Evolutionary conservation across 2,329 filamentous ascomycete species (phyloP).

Genomic region (Beauveria asiatica): DNA sequence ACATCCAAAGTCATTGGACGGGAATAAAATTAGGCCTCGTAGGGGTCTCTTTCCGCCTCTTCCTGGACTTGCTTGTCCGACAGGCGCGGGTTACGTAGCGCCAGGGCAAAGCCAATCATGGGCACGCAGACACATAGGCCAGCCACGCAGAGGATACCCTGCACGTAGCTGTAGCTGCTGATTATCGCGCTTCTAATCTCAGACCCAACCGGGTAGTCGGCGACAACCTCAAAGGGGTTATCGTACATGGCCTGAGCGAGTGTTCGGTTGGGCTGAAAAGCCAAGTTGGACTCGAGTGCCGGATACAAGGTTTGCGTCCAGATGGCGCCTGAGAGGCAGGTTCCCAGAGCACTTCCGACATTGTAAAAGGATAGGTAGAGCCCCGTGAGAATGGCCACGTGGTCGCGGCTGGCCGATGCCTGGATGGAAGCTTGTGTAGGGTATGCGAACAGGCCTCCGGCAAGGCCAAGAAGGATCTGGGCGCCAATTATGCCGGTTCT

Average conservation of each 20-base stretch:
- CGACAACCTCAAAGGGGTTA: conserved; percentile 26
- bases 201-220: conserved; percentile 32
- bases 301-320: conserved; percentile 33
- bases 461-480: conserved; percentile 48
- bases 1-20: neutral
- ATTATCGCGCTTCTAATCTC: conserved; percentile 36
- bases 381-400: conserved; percentile 30
- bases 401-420: conserved; percentile 27
- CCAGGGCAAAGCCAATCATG: conserved; percentile 35
- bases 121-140: conserved; percentile 39
- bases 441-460: conserved; percentile 47
- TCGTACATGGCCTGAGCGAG: conserved; percentile 29
- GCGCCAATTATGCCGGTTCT: conserved; percentile 45
- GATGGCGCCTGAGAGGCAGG: conserved; percentile 31
- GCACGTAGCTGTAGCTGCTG: conserved; percentile 34
- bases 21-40: neutral
- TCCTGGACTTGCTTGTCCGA: conserved; percentile 32
- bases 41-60: conserved; percentile 12
- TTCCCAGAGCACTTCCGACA: conserved; percentile 33
- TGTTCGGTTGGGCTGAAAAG: conserved; percentile 26
- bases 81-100: conserved; percentile 34
- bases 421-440: conserved; percentile 33
- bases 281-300: conserved; percentile 23
- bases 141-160: conserved; percentile 35
- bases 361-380: conserved; percentile 34